Conservation (phyloP, 805 yeast genomes). For the Metschnikowia kofuensis region DNA sequence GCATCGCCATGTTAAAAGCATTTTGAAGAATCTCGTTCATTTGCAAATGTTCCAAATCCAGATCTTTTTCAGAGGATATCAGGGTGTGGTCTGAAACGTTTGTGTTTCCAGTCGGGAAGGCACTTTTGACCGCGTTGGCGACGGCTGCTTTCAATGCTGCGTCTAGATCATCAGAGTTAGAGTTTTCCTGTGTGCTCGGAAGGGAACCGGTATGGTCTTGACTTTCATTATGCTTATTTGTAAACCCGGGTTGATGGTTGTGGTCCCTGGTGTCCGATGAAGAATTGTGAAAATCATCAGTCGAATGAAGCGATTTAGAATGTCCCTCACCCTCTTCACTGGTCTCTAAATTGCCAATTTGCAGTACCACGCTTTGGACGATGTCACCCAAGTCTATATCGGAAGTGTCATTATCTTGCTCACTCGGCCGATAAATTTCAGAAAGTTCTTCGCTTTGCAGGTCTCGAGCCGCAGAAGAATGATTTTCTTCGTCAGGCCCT, state of each 20-base stretch:
- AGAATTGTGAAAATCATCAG: not conserved
- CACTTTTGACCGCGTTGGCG: slow-evolving; percentile 13
- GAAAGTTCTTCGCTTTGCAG: no score
- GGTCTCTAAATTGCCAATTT: slow-evolving; percentile 10
- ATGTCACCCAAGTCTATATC: slow-evolving; percentile 19
- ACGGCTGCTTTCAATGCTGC: slow-evolving; percentile 14
- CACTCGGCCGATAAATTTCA: no score
- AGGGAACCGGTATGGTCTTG: not conserved
- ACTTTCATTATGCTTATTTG: no score
- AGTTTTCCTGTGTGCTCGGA: not conserved
- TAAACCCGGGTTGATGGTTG: no score
- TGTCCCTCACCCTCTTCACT: no score
- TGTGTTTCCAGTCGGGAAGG: slow-evolving; percentile 4
- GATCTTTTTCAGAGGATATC: slow-evolving; percentile 23
- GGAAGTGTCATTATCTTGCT: not conserved
- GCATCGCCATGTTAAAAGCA: slow-evolving; percentile 75
- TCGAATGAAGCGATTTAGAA: no score
- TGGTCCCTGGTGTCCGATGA: not conserved
- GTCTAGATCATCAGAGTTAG: slow-evolving; percentile 5
- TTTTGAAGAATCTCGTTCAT: slow-evolving; percentile 73
- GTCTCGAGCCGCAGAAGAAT: no score
- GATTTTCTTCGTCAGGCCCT: no score
- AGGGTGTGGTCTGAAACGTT: not conserved
- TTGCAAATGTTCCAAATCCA: slow-evolving; percentile 51
- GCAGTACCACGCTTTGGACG: slow-evolving; percentile 27